Evolutionary conservation across 2,329 filamentous ascomycete genomes (phyloP).

Genomic region (Verticillium nubilum): DNA sequence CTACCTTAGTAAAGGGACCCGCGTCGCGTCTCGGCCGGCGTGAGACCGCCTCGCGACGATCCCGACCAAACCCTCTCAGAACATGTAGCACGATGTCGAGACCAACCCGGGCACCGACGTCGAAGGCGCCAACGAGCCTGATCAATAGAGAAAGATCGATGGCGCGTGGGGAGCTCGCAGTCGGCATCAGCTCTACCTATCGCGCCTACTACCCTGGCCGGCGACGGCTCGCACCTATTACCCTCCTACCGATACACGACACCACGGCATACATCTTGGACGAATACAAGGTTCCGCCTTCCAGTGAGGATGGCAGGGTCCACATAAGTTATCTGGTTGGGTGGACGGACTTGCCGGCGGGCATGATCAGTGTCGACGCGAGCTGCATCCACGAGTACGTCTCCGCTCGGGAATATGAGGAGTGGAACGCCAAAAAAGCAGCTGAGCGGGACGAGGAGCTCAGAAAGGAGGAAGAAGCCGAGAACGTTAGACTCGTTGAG

Average conservation of each 20-base stretch:
- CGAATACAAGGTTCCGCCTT: slow-evolving; percentile 39
- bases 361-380: slow-evolving; percentile 38
- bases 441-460: slow-evolving; percentile 36
- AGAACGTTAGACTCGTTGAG: slow-evolving; percentile 8
- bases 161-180: slow-evolving; percentile 4
- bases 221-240: slow-evolving; percentile 24
- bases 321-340: slow-evolving; percentile 49
- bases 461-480: slow-evolving; percentile 18
- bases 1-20: not conserved
- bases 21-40: not conserved
- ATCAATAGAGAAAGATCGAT: not conserved
- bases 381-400: slow-evolving; percentile 52
- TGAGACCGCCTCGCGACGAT: not conserved
- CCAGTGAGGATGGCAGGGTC: slow-evolving; percentile 28
- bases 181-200: slow-evolving; percentile 8
- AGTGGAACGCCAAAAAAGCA: slow-evolving; percentile 46
- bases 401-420: slow-evolving; percentile 48
- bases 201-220: slow-evolving; percentile 1
- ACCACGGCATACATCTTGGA: slow-evolving; percentile 53
- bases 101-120: not conserved
- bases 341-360: slow-evolving; percentile 47
- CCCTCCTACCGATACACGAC: slow-evolving; percentile 42
- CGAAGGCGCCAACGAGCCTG: not conserved
- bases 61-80: not conserved
- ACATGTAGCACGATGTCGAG: not conserved